Percentiles rank a stretch among this genome's conserved stretches.
These are phyloP conservation scores for Dothideomycetidae sp. DNA, from an alignment of 2,329 filamentous ascomycete species.

Conservation along the genomic window DNA sequence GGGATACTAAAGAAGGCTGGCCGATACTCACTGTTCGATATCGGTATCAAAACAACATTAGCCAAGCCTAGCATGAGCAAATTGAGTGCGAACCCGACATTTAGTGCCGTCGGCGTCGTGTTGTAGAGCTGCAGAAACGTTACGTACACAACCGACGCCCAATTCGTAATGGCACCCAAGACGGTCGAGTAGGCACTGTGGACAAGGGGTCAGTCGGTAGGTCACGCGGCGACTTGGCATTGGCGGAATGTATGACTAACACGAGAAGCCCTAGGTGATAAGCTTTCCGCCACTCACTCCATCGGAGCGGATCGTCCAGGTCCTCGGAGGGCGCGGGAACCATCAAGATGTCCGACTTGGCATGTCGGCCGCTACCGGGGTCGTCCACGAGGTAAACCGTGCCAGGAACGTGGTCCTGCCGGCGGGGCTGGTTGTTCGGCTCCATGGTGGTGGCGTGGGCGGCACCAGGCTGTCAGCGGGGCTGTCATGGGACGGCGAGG, in stretches of 20 bases:
- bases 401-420: no score
- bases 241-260: no score
- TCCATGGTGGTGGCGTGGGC: no score
- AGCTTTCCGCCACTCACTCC: constrained; percentile 11
- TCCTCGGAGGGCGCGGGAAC: constrained; percentile 12
- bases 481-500: no score
- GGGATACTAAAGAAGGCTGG: no score
- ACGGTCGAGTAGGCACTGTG: constrained; percentile 10
- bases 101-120: constrained; percentile 10
- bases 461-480: no score
- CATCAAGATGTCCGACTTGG: constrained; percentile 12
- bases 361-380: constrained; percentile 1
- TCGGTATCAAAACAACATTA: constrained; percentile 11
- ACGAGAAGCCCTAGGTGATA: constrained; percentile 12
- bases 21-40: constrained; percentile 12
- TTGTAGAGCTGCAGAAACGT: constrained; percentile 9
- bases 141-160: constrained; percentile 13
- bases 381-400: constrained; percentile 11
- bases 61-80: constrained; percentile 11
- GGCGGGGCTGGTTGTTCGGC: no score
- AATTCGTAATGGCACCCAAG: constrained; percentile 14
- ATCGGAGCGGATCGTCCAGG: constrained; percentile 12
- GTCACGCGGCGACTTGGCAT: neutral
- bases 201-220: neutral
- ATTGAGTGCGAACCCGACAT: constrained; percentile 9